These are phyloP conservation scores for Cymbidium sinense DNA, from an alignment of 106 monocot genomes.

Conservation along the genomic window DNA sequence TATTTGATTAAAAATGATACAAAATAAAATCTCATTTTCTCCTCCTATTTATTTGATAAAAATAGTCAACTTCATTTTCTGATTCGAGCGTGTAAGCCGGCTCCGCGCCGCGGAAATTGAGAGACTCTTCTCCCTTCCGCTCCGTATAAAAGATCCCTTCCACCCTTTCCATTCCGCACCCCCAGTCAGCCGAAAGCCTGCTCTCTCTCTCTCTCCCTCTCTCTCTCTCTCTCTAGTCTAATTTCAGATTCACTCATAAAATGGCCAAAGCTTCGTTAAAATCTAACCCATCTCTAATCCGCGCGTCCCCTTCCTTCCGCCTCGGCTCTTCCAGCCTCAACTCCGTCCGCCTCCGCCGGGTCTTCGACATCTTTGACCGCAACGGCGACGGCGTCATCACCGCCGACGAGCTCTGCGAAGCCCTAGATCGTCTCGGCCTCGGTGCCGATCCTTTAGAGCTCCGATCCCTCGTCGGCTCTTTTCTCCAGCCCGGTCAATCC, in stretches of 20 bases:
- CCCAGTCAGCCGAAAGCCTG: no score
- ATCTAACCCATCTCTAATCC: neutral
- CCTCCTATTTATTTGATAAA: no score
- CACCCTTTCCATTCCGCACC: neutral
- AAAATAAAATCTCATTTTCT: no score
- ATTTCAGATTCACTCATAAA: neutral
- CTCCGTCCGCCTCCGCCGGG: constrained; percentile 11
- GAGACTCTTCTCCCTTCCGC: neutral
- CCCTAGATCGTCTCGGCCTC: constrained; percentile 19
- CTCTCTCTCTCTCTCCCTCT: neutral
- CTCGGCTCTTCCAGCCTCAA: constrained; percentile 8
- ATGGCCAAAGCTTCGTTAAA: neutral
- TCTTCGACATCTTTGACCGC: constrained; percentile 11
- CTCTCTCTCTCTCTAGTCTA: neutral
- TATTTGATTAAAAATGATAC: no score
- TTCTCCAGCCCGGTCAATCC: constrained; percentile 15
- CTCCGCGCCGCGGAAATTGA: neutral
- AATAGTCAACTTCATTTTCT: no score
- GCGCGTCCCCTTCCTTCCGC: constrained; percentile 8
- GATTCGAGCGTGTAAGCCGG: no score
- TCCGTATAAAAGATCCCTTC: neutral
- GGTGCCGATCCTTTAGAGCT: constrained; percentile 29
- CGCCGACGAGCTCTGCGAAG: constrained; percentile 4
- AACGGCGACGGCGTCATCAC: constrained; percentile 8
- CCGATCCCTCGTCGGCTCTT: constrained; percentile 10